A percentile compares a stretch with the other conserved stretches of the same genome.
Evolutionary conservation across 192 early-diverging fungal genomes (phyloP).

Genomic region (Dissophora globulifera): DNA sequence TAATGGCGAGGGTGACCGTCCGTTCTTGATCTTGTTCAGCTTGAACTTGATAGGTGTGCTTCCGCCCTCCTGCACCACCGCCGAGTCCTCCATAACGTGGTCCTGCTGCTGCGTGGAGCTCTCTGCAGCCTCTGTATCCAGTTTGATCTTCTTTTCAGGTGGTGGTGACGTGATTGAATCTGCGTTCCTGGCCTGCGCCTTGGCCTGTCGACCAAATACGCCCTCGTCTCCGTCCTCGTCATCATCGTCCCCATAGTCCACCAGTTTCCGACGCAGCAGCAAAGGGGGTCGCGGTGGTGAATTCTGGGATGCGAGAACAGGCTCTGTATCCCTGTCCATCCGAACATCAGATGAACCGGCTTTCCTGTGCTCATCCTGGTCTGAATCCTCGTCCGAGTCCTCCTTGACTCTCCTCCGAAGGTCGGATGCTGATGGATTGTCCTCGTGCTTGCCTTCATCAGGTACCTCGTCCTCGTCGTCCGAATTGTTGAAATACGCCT

Average conservation of each 20-base stretch:
- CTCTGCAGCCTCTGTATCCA: conserved; percentile 13
- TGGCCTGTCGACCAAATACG: conserved; percentile 18
- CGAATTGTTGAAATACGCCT: conserved; percentile 82
- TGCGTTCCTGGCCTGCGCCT: not conserved
- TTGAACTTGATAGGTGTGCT: conserved; percentile 41
- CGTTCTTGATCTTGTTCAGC: conserved; percentile 34
- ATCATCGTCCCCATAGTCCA: conserved; percentile 45
- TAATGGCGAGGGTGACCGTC: conserved; percentile 40
- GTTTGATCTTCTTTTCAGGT: conserved; percentile 28
- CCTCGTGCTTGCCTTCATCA: conserved; percentile 43
- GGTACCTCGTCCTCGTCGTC: conserved; percentile 67
- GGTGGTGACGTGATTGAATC: conserved; percentile 5
- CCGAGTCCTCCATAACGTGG: conserved; percentile 4
- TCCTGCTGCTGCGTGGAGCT: not conserved
- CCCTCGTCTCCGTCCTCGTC: conserved; percentile 30
- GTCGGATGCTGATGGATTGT: conserved; percentile 40
- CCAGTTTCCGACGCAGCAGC: conserved; percentile 27
- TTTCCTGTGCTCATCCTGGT: conserved; percentile 3
- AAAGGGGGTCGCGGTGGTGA: conserved; percentile 17
- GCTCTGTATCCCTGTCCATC: conserved; percentile 23
- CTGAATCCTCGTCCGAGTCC: conserved; percentile 9
- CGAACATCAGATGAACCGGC: not conserved
- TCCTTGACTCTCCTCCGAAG: conserved; percentile 31
- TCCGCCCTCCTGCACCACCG: conserved; percentile 1
- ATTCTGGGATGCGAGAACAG: conserved; percentile 29